A percentile compares a stretch with the other conserved stretches of the same genome.
These are phyloP conservation scores for Alternaria burnsii DNA, from an alignment of 2,329 filamentous ascomycete genomes.

Conservation along the genomic window DNA sequence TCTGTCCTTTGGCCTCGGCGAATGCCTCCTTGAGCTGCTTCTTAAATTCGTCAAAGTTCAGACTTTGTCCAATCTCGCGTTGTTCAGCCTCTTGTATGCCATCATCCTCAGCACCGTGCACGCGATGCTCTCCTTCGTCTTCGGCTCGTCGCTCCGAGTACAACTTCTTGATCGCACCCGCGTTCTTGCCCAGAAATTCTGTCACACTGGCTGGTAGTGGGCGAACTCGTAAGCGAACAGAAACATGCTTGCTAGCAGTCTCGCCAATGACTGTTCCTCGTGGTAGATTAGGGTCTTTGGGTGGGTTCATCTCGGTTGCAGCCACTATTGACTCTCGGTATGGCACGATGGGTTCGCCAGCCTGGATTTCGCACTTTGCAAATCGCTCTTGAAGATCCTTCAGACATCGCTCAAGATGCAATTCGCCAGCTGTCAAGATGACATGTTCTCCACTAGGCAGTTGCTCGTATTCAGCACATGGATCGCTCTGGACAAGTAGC, in stretches of 20 bases:
- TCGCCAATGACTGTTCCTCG: constrained; percentile 78
- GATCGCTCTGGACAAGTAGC: constrained; percentile 91
- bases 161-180: constrained; percentile 77
- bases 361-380: constrained; percentile 92
- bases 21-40: constrained; percentile 74
- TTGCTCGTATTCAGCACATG: constrained; percentile 94
- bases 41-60: constrained; percentile 81
- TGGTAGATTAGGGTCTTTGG: constrained; percentile 84
- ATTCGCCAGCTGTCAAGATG: constrained; percentile 88
- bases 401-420: constrained; percentile 92
- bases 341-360: constrained; percentile 91
- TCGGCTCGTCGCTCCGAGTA: constrained; percentile 73
- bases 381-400: constrained; percentile 94
- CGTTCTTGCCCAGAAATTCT: constrained; percentile 84
- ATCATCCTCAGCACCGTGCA: constrained; percentile 60
- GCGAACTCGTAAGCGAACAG: constrained; percentile 76
- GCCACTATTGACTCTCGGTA: constrained; percentile 92
- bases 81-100: constrained; percentile 61
- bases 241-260: constrained; percentile 87
- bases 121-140: constrained; percentile 54
- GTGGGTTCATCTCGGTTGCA: constrained; percentile 89
- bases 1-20: constrained; percentile 74
- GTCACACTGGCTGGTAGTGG: constrained; percentile 82
- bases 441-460: constrained; percentile 95
- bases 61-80: constrained; percentile 63